Evolutionary conservation across 805 yeast genomes (phyloP).

Genomic region (Candida krabiensis): DNA sequence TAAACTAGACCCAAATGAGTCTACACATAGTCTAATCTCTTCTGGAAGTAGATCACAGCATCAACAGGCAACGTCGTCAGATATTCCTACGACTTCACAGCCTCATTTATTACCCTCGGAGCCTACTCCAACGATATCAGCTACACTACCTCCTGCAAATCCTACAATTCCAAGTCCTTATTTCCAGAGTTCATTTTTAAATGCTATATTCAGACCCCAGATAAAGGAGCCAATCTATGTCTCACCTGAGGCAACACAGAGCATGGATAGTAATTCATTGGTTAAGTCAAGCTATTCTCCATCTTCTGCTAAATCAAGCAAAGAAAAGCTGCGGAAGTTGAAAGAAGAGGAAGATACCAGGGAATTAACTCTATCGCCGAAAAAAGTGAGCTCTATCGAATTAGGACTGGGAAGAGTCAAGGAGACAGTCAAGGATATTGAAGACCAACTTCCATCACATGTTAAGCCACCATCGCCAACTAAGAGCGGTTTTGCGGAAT

Average conservation of each 20-base stretch:
- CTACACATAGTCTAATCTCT: too few species aligned
- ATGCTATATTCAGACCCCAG: constrained; percentile 26
- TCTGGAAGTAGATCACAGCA: background rate
- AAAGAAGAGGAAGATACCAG: constrained; percentile 12
- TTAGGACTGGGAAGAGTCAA: constrained; percentile 28
- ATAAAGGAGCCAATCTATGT: constrained; percentile 26
- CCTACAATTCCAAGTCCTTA: constrained; percentile 13
- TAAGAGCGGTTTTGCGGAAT: background rate
- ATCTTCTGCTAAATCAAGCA: constrained; percentile 1
- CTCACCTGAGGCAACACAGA: background rate
- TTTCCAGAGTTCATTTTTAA: constrained; percentile 15
- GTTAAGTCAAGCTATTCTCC: background rate
- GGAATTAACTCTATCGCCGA: constrained; percentile 19
- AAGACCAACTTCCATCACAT: constrained; percentile 16
- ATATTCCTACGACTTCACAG: background rate
- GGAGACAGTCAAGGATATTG: constrained; percentile 27
- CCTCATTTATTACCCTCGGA: constrained; percentile 2
- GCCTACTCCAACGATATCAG: background rate
- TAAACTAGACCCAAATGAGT: background rate
- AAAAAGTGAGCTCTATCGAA: constrained; percentile 16
- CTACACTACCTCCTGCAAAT: constrained; percentile 5
- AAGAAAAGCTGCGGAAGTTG: constrained; percentile 10
- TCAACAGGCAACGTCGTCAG: background rate
- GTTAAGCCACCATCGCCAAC: constrained; percentile 15
- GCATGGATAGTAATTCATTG: background rate